phyloP scores from a whole-genome alignment of 2,329 filamentous ascomycete species.

The Gremmenia infestans region DNA sequence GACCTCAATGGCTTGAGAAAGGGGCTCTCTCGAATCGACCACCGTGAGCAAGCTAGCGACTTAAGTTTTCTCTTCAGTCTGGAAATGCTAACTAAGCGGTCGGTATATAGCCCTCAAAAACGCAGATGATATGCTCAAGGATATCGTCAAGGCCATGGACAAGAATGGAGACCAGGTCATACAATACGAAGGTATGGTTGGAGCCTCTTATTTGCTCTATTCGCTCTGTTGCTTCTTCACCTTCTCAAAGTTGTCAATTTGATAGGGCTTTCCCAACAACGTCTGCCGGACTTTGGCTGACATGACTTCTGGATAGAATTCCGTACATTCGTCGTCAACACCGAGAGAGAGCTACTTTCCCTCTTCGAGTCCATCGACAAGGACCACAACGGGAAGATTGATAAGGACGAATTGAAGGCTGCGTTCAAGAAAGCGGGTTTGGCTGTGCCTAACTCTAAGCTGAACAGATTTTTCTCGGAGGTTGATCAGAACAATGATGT shows the following conservation, averaged over 20 bases:
- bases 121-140: slow-evolving; percentile 77
- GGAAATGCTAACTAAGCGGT: slow-evolving; percentile 17
- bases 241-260: not conserved
- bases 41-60: slow-evolving; percentile 57
- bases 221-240: not conserved
- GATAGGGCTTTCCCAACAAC: not conserved
- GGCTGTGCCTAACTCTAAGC: slow-evolving; percentile 67
- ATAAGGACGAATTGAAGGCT: slow-evolving; percentile 73
- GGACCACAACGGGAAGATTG: slow-evolving; percentile 79
- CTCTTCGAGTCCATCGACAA: slow-evolving; percentile 86
- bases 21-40: slow-evolving; percentile 83
- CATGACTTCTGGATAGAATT: slow-evolving; percentile 60
- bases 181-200: slow-evolving; percentile 73
- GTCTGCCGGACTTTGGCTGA: slow-evolving; percentile 4
- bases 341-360: slow-evolving; percentile 74
- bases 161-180: slow-evolving; percentile 84
- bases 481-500: slow-evolving; percentile 82
- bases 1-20: slow-evolving; percentile 80
- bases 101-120: slow-evolving; percentile 68
- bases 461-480: slow-evolving; percentile 82
- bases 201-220: not conserved
- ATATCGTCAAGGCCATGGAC: slow-evolving; percentile 79
- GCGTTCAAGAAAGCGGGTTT: slow-evolving; percentile 79
- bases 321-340: slow-evolving; percentile 76
- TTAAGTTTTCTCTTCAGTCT: slow-evolving; percentile 2